Evolutionary conservation across 176 grass and related monocot species (phyloP).

Genomic region (Carex kokanica): DNA sequence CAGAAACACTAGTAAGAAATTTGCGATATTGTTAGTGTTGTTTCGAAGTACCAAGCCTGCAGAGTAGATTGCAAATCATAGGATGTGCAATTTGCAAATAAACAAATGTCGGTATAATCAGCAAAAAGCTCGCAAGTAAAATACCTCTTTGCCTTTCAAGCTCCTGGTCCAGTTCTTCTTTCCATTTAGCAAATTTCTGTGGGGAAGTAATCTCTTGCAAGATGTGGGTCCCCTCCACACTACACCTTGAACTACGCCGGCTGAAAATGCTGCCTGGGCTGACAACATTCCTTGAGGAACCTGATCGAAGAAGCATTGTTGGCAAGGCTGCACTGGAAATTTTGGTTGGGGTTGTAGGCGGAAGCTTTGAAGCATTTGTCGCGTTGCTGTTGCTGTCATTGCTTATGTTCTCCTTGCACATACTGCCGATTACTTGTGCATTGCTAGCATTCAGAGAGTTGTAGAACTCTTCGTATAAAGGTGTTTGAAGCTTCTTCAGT

Average conservation of each 20-base stretch:
- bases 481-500: constrained; percentile 96
- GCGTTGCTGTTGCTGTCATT: constrained; percentile 50
- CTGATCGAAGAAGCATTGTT: constrained; percentile 35
- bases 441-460: constrained; percentile 61
- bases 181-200: constrained; percentile 85
- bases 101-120: not conserved
- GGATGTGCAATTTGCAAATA: not conserved
- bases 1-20: not conserved
- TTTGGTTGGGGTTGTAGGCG: constrained; percentile 64
- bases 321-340: constrained; percentile 30
- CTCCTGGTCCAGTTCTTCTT: constrained; percentile 86
- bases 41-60: not conserved
- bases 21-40: not conserved
- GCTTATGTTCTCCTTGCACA: constrained; percentile 54
- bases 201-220: constrained; percentile 84
- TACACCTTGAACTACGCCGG: constrained; percentile 48
- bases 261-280: constrained; percentile 53
- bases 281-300: constrained; percentile 40
- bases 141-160: constrained; percentile 91
- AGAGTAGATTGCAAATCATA: not conserved
- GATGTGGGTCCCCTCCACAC: constrained; percentile 46
- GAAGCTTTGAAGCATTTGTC: constrained; percentile 53
- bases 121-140: not conserved
- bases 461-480: constrained; percentile 97
- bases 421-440: constrained; percentile 42